Evolutionary conservation across 169 alveolate genomes (phyloP).

Genomic region (Plasmodium fragile): DNA sequence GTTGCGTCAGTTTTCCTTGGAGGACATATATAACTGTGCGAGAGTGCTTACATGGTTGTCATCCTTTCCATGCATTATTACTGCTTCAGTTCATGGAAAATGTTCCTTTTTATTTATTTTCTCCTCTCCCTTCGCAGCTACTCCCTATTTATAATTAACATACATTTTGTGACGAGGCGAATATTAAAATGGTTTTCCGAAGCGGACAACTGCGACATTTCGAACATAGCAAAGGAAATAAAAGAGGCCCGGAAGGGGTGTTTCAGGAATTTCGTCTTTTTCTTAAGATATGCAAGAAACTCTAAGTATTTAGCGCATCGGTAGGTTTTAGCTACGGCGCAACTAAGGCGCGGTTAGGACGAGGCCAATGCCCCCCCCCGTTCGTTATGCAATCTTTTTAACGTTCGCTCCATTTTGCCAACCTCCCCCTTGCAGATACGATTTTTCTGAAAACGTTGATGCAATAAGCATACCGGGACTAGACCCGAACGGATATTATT

Average conservation of each 20-base stretch:
- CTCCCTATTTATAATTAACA: slow-evolving; percentile 65
- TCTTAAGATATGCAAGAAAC: slow-evolving; percentile 36
- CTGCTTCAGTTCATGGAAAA: not conserved
- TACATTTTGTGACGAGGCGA: slow-evolving; percentile 66
- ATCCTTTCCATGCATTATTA: not conserved
- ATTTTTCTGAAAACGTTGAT: slow-evolving; percentile 85
- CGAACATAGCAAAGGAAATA: slow-evolving; percentile 26
- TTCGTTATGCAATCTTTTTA: slow-evolving; percentile 54
- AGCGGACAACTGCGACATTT: slow-evolving; percentile 65
- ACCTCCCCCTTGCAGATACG: slow-evolving; percentile 78
- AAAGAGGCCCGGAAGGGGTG: slow-evolving; percentile 35
- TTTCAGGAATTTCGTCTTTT: slow-evolving; percentile 32
- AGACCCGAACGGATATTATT: slow-evolving; percentile 87
- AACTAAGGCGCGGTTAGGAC: not conserved
- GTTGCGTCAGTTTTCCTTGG: not conserved
- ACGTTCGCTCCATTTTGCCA: not conserved
- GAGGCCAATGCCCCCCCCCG: slow-evolving; percentile 3
- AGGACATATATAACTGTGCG: not conserved
- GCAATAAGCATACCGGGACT: slow-evolving; percentile 83
- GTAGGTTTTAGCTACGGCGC: slow-evolving; percentile 67
- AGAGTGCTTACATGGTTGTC: not conserved
- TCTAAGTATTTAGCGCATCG: slow-evolving; percentile 76
- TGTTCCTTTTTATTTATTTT: slow-evolving; percentile 10
- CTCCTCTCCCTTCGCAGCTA: slow-evolving; percentile 64
- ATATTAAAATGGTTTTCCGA: slow-evolving; percentile 76